Percentiles rank a stretch among this genome's conserved stretches.
phyloP scores from a whole-genome alignment of 345 rosid species.

The Firmiana major region DNA sequence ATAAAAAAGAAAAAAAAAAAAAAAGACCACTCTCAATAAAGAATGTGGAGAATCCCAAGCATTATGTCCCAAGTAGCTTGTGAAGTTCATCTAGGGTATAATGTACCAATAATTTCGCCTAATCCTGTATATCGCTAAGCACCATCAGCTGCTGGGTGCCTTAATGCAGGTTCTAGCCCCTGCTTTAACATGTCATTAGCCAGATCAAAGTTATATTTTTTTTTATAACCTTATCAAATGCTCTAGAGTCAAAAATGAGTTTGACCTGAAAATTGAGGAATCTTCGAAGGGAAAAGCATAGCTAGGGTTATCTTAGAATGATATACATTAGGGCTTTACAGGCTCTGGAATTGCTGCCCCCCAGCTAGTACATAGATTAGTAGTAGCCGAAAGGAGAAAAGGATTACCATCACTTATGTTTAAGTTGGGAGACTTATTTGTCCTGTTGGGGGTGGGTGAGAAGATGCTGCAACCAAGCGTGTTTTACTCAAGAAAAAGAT shows the following conservation, averaged over 20 bases:
- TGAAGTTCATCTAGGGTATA: neutral
- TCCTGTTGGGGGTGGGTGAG: slow-evolving; percentile 23
- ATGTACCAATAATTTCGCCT: neutral
- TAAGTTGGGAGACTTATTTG: slow-evolving; percentile 26
- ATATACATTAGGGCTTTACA: slow-evolving; percentile 6
- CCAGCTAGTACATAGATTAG: slow-evolving; percentile 28
- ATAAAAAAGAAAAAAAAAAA: slow-evolving; percentile 14
- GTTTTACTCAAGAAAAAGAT: slow-evolving; percentile 20
- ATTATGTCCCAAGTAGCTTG: neutral
- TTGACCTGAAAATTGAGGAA: slow-evolving; percentile 10
- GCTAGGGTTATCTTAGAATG: slow-evolving; percentile 4
- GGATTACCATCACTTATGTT: slow-evolving; percentile 30
- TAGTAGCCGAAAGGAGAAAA: slow-evolving; percentile 33
- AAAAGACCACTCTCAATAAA: neutral
- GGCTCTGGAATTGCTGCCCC: neutral
- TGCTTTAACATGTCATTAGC: neutral
- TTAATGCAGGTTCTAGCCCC: neutral
- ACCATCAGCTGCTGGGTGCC: neutral
- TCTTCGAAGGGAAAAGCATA: slow-evolving; percentile 7
- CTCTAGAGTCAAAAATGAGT: neutral
- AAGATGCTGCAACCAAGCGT: slow-evolving; percentile 18
- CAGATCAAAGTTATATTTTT: too few relatives aligned
- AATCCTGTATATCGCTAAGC: neutral
- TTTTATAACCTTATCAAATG: too few relatives aligned
- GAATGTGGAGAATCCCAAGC: slow-evolving; percentile 4